Conservation (phyloP, 2,329 filamentous ascomycete species). For the Pyricularia sp. region DNA sequence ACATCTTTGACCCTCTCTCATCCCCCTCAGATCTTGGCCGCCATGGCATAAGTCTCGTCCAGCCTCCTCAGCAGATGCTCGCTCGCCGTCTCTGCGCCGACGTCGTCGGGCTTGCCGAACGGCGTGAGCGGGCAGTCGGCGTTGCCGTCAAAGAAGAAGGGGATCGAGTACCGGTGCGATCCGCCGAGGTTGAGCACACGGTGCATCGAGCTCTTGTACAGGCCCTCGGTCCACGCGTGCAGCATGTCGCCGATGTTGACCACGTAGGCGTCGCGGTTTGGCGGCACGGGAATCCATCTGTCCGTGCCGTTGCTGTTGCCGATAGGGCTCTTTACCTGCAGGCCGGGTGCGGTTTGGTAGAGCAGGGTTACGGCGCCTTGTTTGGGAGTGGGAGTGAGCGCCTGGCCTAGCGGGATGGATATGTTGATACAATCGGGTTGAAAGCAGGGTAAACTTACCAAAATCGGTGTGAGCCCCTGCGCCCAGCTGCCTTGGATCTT, state of each 20-base stretch:
- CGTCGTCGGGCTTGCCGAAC: constrained; percentile 7
- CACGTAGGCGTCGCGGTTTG: constrained; percentile 35
- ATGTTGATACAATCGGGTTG: no score
- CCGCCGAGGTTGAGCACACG: constrained; percentile 43
- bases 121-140: constrained; percentile 27
- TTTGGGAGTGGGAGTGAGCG: neutral
- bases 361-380: constrained; percentile 40
- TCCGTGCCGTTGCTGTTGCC: neutral
- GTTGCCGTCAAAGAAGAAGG: constrained; percentile 47
- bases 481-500: constrained; percentile 20
- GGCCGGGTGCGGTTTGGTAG: constrained; percentile 39
- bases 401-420: no score
- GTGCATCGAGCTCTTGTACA: constrained; percentile 44
- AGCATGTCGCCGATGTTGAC: constrained; percentile 43
- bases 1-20: neutral
- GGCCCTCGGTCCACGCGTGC: constrained; percentile 38
- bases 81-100: constrained; percentile 13
- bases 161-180: constrained; percentile 44
- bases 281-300: constrained; percentile 34
- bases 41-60: neutral
- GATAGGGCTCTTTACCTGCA: constrained; percentile 40
- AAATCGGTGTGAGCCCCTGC: constrained; percentile 46
- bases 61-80: constrained; percentile 4
- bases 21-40: neutral
- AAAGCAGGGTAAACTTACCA: constrained; percentile 17